Conservation (phyloP, 2,329 filamentous ascomycete genomes). For the Sodiomyces alkalinus region DNA sequence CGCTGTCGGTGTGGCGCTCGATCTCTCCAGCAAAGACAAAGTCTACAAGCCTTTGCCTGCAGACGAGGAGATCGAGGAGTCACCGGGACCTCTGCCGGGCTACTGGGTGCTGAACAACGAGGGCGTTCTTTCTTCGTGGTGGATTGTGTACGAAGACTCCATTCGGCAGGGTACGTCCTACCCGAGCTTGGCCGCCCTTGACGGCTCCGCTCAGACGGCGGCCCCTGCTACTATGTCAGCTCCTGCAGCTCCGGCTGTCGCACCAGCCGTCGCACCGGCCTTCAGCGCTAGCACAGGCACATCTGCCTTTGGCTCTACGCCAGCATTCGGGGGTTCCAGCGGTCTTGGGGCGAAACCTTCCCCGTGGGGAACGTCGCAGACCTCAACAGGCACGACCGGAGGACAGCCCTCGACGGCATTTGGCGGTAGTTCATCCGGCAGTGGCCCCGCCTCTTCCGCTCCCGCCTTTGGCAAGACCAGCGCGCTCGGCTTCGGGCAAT, state of each 20-base stretch:
- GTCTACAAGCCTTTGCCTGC: constrained; percentile 63
- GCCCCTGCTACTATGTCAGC: no score
- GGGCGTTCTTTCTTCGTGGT: constrained; percentile 74
- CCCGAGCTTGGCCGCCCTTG: constrained; percentile 45
- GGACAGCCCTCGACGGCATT: constrained; percentile 16
- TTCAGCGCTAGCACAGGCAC: constrained; percentile 13
- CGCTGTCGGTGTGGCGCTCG: constrained; percentile 64
- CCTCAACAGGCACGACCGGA: constrained; percentile 3
- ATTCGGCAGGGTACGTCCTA: constrained; percentile 61
- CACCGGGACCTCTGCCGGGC: constrained; percentile 65
- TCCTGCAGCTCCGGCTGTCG: constrained; percentile 12
- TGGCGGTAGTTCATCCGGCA: constrained; percentile 29
- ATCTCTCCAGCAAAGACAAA: constrained; percentile 70
- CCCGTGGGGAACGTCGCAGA: constrained; percentile 27
- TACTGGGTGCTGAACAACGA: constrained; percentile 80
- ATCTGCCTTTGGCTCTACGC: constrained; percentile 26
- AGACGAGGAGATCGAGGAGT: constrained; percentile 65
- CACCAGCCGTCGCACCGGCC: constrained; percentile 11
- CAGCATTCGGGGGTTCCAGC: constrained; percentile 21
- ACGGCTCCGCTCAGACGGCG: constrained; percentile 16
- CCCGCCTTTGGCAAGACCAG: constrained; percentile 35
- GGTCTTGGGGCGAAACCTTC: constrained; percentile 35
- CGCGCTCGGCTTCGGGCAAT: constrained; percentile 33
- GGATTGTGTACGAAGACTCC: constrained; percentile 81
- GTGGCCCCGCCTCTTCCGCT: constrained; percentile 17